Evolutionary conservation across 345 rosid genomes (phyloP).

Genomic region (Eucalyptus curtisii): DNA sequence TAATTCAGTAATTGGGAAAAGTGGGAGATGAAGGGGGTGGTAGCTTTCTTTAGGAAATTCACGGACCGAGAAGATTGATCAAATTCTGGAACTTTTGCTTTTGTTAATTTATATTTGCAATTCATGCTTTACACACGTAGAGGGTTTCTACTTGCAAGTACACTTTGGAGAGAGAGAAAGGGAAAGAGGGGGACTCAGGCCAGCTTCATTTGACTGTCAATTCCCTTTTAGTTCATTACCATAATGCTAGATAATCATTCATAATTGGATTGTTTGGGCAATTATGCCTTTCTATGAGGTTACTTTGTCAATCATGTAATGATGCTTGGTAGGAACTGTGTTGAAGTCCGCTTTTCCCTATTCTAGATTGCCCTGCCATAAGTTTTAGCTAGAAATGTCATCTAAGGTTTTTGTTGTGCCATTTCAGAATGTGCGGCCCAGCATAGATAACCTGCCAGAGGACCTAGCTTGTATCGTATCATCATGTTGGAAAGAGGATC

Average conservation of each 20-base stretch:
- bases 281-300: not conserved
- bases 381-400: not conserved
- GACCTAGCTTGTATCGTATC: slow-evolving; percentile 71
- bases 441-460: slow-evolving; percentile 67
- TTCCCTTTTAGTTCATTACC: not conserved
- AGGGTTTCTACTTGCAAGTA: not conserved
- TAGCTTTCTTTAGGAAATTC: not conserved
- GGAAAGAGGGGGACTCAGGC: not conserved
- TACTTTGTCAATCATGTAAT: not conserved
- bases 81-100: not conserved
- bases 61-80: not conserved
- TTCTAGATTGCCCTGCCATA: not conserved
- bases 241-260: not conserved
- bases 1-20: not conserved
- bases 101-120: not conserved
- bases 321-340: not conserved
- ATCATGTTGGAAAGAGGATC: slow-evolving; percentile 98
- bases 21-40: not conserved
- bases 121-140: not conserved
- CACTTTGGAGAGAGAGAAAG: not conserved
- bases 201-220: not conserved
- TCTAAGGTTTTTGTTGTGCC: not conserved
- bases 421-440: slow-evolving; percentile 77
- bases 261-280: not conserved
- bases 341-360: not conserved